Evolutionary conservation across 257 asterid species (phyloP).

Genomic region (Gardenia jasminoides): DNA sequence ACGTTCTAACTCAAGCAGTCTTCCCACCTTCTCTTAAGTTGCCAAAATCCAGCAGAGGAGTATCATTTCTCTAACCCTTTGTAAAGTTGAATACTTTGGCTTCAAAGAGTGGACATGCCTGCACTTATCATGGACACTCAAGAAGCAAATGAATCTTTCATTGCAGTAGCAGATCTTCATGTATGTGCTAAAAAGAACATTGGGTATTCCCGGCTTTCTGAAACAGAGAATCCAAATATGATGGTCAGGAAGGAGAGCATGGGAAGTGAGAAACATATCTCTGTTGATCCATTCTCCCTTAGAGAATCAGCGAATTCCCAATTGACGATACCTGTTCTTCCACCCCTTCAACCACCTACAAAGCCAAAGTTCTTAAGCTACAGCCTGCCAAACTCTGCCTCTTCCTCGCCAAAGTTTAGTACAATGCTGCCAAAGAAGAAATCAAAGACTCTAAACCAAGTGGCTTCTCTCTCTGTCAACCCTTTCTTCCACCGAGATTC

Average conservation of each 20-base stretch:
- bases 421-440: constrained; percentile 23
- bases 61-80: constrained; percentile 1
- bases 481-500: constrained; percentile 56
- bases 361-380: constrained; percentile 43
- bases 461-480: constrained; percentile 21
- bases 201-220: not conserved
- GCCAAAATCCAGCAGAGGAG: not conserved
- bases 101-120: constrained; percentile 13
- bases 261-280: constrained; percentile 57
- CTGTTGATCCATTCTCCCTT: constrained; percentile 62
- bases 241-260: constrained; percentile 27
- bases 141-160: constrained; percentile 17
- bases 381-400: constrained; percentile 62
- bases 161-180: constrained; percentile 10
- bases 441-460: constrained; percentile 23
- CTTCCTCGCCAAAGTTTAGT: constrained; percentile 46
- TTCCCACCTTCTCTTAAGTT: constrained; percentile 20
- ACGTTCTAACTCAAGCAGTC: constrained; percentile 27
- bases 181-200: not conserved
- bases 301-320: constrained; percentile 13
- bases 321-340: constrained; percentile 10
- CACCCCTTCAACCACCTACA: constrained; percentile 28
- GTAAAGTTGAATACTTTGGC: not conserved
- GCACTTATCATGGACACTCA: not conserved
- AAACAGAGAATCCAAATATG: not conserved